Evolutionary conservation across 306 rosid species (phyloP).

Genomic region (Delonix regia): DNA sequence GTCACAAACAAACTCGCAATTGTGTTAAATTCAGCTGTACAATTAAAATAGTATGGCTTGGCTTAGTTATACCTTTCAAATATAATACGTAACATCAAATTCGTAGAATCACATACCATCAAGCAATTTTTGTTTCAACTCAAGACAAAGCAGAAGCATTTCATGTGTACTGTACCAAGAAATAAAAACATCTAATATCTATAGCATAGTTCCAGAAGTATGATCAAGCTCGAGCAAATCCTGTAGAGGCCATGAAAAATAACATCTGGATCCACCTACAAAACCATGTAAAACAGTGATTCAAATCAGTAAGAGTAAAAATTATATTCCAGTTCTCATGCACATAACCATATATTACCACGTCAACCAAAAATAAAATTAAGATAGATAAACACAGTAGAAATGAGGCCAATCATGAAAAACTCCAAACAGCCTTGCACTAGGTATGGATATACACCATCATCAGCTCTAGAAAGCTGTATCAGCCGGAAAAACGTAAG

Average conservation of each 20-base stretch:
- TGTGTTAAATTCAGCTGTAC: background rate
- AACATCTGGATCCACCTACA: constrained; percentile 40
- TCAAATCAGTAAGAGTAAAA: background rate
- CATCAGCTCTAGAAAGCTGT: background rate
- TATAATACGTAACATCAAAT: background rate
- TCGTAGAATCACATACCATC: background rate
- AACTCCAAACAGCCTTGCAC: background rate
- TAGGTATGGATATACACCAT: background rate
- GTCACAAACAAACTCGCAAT: background rate
- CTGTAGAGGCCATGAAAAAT: background rate
- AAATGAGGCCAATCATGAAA: background rate
- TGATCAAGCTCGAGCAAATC: constrained; percentile 14
- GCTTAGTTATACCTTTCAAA: background rate
- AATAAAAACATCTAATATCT: constrained; percentile 19
- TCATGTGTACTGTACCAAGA: constrained; percentile 5
- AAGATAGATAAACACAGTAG: background rate
- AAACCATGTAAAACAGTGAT: constrained; percentile 18
- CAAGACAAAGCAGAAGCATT: background rate
- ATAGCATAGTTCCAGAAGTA: constrained; percentile 18
- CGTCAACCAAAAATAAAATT: background rate
- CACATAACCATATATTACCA: too few species aligned
- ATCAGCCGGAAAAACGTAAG: background rate
- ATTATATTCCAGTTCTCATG: background rate
- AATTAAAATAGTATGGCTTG: background rate
- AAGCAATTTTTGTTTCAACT: background rate